Conservation (phyloP, 805 yeast genomes). For the Candida taoyuanica region DNA sequence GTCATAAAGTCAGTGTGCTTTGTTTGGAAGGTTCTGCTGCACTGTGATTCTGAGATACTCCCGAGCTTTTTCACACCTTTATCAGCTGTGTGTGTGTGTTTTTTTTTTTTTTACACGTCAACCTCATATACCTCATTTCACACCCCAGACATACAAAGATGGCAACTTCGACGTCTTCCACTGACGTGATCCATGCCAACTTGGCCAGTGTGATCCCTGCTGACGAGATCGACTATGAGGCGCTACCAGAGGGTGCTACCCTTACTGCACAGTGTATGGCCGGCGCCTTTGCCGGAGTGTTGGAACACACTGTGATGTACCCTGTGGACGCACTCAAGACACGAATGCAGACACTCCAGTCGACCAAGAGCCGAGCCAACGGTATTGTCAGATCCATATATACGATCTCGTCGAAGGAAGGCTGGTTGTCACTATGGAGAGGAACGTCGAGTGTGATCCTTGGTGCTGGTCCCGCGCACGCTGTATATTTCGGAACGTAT, state of each 20-base stretch:
- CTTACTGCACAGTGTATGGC: conserved; percentile 77
- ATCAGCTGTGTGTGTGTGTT: no score
- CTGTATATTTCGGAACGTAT: conserved; percentile 91
- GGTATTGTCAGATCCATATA: conserved; percentile 53
- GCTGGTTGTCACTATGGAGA: conserved; percentile 84
- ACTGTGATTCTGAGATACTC: no score
- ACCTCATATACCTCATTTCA: no score
- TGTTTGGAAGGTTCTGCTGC: no score
- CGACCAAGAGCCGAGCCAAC: not conserved
- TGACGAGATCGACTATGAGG: conserved; percentile 78
- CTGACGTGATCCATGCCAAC: conserved; percentile 11
- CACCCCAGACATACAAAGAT: not conserved
- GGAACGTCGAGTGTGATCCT: conserved; percentile 87
- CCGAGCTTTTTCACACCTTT: no score
- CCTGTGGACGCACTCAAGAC: conserved; percentile 95
- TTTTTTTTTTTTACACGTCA: no score
- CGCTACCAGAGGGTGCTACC: conserved; percentile 84
- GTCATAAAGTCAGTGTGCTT: no score
- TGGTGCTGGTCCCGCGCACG: conserved; percentile 99
- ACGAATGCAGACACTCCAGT: conserved; percentile 63
- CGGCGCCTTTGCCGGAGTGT: conserved; percentile 96
- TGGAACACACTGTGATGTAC: conserved; percentile 97
- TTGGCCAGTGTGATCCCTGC: conserved; percentile 10
- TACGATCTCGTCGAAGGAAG: conserved; percentile 76
- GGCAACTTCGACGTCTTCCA: conserved; percentile 4